phyloP scores from a whole-genome alignment of 2,329 filamentous ascomycete genomes.

The Exophiala xenobiotica region DNA sequence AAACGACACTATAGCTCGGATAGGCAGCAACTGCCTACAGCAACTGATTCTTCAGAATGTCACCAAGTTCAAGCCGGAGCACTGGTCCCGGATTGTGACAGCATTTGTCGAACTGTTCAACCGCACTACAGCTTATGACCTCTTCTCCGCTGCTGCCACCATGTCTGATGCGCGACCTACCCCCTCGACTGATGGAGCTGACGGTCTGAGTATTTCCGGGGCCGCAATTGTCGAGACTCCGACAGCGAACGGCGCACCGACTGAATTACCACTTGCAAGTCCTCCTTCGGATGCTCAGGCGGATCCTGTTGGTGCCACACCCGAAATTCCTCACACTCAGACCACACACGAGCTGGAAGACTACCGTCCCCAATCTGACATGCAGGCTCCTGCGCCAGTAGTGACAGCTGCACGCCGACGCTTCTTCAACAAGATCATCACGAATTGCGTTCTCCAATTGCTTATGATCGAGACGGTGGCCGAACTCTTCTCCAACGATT shows the following conservation, averaged over 20 bases:
- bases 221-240: conserved; percentile 31
- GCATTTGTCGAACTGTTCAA: conserved; percentile 96
- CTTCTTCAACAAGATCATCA: conserved; percentile 99
- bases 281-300: conserved; percentile 25
- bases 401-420: conserved; percentile 89
- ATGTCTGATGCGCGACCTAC: conserved; percentile 38
- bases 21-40: conserved; percentile 96
- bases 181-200: conserved; percentile 22
- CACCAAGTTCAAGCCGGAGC: conserved; percentile 77
- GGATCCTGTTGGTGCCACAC: conserved; percentile 25
- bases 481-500: conserved; percentile 95
- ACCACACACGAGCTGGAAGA: conserved; percentile 66
- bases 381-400: conserved; percentile 85
- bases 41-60: conserved; percentile 97
- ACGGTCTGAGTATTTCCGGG: conserved; percentile 32
- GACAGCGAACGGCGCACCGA: conserved; percentile 33
- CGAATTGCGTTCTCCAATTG: conserved; percentile 92
- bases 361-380: conserved; percentile 72
- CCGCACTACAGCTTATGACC: conserved; percentile 87
- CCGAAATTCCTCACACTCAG: conserved; percentile 30
- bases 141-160: conserved; percentile 78
- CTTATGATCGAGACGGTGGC: conserved; percentile 99
- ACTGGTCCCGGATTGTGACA: conserved; percentile 93
- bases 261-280: conserved; percentile 1
- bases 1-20: conserved; percentile 96